Conservation (phyloP, 176 grass and related monocot genomes). For the Aegilops longissima region DNA sequence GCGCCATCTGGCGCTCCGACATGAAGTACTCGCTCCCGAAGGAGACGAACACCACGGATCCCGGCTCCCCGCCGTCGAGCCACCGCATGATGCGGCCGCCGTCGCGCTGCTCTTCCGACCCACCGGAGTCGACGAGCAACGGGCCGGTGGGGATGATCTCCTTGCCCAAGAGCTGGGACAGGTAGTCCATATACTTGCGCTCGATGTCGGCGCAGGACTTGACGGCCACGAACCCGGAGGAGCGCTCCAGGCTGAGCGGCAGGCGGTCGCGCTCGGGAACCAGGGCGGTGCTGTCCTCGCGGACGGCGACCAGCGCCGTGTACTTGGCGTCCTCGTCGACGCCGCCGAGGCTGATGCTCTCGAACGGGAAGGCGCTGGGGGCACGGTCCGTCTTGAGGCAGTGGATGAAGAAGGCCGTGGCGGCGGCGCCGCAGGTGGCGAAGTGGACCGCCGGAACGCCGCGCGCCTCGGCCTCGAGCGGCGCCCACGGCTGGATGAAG, state of each 20-base stretch:
- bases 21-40: conserved; percentile 90
- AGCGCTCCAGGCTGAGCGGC: conserved; percentile 39
- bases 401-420: conserved; percentile 50
- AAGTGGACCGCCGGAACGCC: conserved; percentile 55
- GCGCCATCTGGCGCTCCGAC: conserved; percentile 49
- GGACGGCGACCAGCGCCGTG: not conserved
- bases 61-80: conserved; percentile 39
- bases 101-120: not conserved
- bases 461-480: conserved; percentile 32
- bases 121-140: conserved; percentile 22
- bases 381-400: not conserved
- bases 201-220: conserved; percentile 62
- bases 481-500: conserved; percentile 83
- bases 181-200: conserved; percentile 55
- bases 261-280: conserved; percentile 47
- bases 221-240: conserved; percentile 51
- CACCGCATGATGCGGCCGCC: conserved; percentile 34
- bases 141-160: conserved; percentile 65
- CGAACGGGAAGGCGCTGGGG: conserved; percentile 53
- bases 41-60: conserved; percentile 62
- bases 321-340: conserved; percentile 43
- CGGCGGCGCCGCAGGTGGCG: conserved; percentile 43
- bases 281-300: not conserved
- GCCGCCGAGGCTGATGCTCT: conserved; percentile 36
- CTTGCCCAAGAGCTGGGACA: conserved; percentile 50